These are phyloP conservation scores for Pythium sukuiense DNA, from an alignment of 352 stramenopile genomes.

Conservation along the genomic window DNA sequence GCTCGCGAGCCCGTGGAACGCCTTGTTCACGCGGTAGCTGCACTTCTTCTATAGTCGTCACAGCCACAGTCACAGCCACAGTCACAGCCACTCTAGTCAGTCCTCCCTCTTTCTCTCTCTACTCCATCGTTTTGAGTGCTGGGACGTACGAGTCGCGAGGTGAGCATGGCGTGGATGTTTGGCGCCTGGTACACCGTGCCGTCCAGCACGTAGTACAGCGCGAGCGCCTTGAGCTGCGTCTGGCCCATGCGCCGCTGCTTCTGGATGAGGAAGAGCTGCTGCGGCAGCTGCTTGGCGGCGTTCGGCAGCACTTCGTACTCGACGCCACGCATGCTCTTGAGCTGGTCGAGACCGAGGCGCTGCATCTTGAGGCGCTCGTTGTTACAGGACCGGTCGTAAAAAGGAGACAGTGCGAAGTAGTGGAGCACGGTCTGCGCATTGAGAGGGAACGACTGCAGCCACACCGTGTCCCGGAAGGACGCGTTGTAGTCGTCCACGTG, in stretches of 20 bases:
- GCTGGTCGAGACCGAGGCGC: conserved; percentile 79
- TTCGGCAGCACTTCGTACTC: conserved; percentile 89
- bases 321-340: conserved; percentile 87
- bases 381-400: conserved; percentile 90
- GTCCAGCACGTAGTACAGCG: conserved; percentile 89
- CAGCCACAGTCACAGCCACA: too few relatives aligned
- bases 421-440: conserved; percentile 85
- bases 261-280: conserved; percentile 86
- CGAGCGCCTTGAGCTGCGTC: conserved; percentile 78
- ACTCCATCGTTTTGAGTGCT: too few relatives aligned
- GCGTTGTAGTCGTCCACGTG: conserved; percentile 87
- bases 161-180: conserved; percentile 89
- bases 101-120: too few relatives aligned
- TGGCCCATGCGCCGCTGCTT: conserved; percentile 80
- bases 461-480: conserved; percentile 88
- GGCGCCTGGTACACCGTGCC: conserved; percentile 86
- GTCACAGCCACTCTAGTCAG: too few relatives aligned
- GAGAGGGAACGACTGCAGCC: conserved; percentile 83
- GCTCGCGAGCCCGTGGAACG: conserved; percentile 69
- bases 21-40: conserved; percentile 83
- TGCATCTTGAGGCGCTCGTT: conserved; percentile 92
- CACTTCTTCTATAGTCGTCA: conserved; percentile 73
- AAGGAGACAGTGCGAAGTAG: conserved; percentile 87
- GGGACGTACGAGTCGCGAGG: conserved; percentile 78
- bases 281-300: conserved; percentile 77